These are phyloP conservation scores for Camillea tinctor DNA, from an alignment of 2,329 filamentous ascomycete species.

Conservation along the genomic window DNA sequence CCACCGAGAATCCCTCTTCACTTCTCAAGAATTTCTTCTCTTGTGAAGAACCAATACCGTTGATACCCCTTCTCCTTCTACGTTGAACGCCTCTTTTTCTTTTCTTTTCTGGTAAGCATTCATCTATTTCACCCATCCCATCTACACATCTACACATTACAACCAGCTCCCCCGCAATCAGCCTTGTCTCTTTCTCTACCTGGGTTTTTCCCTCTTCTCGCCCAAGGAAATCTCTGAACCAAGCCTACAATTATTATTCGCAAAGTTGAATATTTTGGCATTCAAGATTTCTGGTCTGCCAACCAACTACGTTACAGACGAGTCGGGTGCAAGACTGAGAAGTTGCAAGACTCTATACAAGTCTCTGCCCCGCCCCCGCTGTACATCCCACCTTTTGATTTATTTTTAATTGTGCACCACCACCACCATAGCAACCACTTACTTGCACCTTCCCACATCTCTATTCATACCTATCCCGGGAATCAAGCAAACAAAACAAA, in stretches of 20 bases:
- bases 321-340: too few relatives aligned
- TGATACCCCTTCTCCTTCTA: conserved; percentile 15
- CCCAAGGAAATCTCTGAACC: neutral
- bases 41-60: conserved; percentile 6
- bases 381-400: neutral
- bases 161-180: conserved; percentile 11
- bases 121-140: neutral
- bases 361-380: neutral
- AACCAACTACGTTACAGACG: too few relatives aligned
- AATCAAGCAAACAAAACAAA: neutral
- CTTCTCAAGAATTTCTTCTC: conserved; percentile 1
- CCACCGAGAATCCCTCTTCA: conserved; percentile 1
- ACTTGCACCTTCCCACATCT: conserved; percentile 17
- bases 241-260: too few relatives aligned
- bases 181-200: conserved; percentile 13
- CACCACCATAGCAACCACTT: neutral
- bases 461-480: neutral
- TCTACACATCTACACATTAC: neutral
- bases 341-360: neutral
- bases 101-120: conserved; percentile 15
- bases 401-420: neutral
- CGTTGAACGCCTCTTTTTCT: conserved; percentile 2
- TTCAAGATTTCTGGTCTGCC: too few relatives aligned
- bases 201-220: neutral
- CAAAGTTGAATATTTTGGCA: too few relatives aligned